Evolutionary conservation across 1,284 basidiomycete genomes (phyloP), one percentile per base, ranked within the genome.

Genomic region (Cystobasidiaceae sp.): DNA sequence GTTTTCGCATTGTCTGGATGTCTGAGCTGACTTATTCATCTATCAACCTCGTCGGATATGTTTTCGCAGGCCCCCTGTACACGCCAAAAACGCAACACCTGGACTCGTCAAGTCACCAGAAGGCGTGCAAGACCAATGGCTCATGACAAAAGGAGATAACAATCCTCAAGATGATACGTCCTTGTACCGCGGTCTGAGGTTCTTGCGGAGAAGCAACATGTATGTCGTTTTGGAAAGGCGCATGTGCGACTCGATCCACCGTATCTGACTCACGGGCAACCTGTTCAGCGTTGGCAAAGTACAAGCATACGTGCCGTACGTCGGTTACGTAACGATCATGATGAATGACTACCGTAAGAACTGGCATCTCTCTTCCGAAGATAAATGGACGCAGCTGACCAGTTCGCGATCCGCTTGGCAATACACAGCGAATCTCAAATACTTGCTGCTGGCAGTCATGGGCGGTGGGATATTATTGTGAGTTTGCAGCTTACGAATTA

Each of bases 251-350:
- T n/a, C n/a, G n/a, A n/a, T n/a, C n/a, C n/a, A n/a, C n/a, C n/a
- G n/a, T n/a, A n/a, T n/a, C n/a, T n/a, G n/a, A n/a, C n/a, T n/a
- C n/a, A n/a, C n/a, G n/a, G n/a, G 11, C n/a, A n/a, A 39, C 11
- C n/a, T 39, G 11, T 21, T 25, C 41, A 67, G 63, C 27, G 60
- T 67, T 19, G 68, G 66, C 48, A 69, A 68, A 45, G 64, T 66
- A 3, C 27, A 59, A 62, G 76, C 76, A 9, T 80, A 78, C 80
- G 75, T 97, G 71, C 93, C 93, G 2, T 96, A 93, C 73, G 83
- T 97, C 43, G 93, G 93, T 68, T 97, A 97, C 75, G 88, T 93
- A 39, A 96, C 93, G 13, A 97, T 97, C 69, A 86, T 89, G 6
- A 87, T 91, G 88, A 52, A 61, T 61, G 33, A 37, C 21, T 41